Conservation (phyloP, 495 filamentous ascomycete genomes). For the Neurospora terricola region DNA sequence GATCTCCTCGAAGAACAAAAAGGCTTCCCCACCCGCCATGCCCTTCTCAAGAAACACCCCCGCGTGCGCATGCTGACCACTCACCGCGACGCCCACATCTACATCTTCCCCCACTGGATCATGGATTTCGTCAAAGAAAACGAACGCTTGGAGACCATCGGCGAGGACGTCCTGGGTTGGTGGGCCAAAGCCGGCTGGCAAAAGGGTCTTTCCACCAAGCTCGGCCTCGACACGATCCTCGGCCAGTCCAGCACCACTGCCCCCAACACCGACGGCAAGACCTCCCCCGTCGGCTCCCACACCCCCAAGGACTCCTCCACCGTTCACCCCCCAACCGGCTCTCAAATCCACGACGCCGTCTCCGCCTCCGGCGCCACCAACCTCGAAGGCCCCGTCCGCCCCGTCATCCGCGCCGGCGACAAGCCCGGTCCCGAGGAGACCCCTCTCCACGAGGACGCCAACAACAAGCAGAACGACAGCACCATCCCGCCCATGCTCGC, state of each 20-base stretch:
- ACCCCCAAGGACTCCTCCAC: background rate
- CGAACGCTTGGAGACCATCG: conserved; percentile 71
- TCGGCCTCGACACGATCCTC: conserved; percentile 61
- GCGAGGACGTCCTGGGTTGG: conserved; percentile 88
- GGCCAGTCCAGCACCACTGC: conserved; percentile 7
- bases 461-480: conserved; percentile 35
- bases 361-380: background rate
- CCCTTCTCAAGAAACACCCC: conserved; percentile 59
- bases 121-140: conserved; percentile 70
- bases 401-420: conserved; percentile 20
- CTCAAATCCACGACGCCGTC: background rate
- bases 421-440: conserved; percentile 6
- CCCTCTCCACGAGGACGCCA: background rate
- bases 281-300: conserved; percentile 1
- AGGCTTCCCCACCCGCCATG: conserved; percentile 58
- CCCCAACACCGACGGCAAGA: conserved; percentile 13
- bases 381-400: conserved; percentile 1
- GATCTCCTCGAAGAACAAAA: conserved; percentile 66
- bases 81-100: conserved; percentile 83
- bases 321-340: background rate
- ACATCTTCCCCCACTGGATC: conserved; percentile 87
- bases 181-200: conserved; percentile 95
- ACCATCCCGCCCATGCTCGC: conserved; percentile 63
- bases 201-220: conserved; percentile 62
- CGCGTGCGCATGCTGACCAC: conserved; percentile 67